A percentile compares a stretch with the other conserved stretches of the same genome.
Evolutionary conservation across 140 eudicot species (phyloP).

Genomic region (Bidens hawaiensis): DNA sequence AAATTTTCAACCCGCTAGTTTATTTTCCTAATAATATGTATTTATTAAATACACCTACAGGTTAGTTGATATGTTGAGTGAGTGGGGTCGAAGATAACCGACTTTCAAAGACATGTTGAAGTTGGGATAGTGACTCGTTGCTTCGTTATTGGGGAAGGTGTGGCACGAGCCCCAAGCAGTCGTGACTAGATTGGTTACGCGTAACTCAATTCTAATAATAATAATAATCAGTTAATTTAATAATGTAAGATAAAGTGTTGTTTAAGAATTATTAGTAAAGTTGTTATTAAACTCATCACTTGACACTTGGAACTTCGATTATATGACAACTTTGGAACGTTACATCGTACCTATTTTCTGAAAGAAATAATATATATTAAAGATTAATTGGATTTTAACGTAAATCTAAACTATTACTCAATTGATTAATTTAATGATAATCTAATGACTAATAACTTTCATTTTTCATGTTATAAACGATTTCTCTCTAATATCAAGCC

Average conservation of each 20-base stretch:
- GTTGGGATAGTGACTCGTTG: constrained; percentile 13
- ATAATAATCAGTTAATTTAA: neutral
- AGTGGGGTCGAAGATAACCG: constrained; percentile 7
- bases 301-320: constrained; percentile 17
- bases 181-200: constrained; percentile 9
- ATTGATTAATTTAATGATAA: no score
- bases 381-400: no score
- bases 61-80: neutral
- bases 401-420: no score
- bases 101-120: constrained; percentile 11
- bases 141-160: constrained; percentile 13
- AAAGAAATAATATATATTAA: neutral
- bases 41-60: neutral
- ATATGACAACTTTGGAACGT: neutral
- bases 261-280: constrained; percentile 11
- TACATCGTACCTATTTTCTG: neutral
- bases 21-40: no score
- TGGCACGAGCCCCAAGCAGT: constrained; percentile 10
- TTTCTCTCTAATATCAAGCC: no score
- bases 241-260: constrained; percentile 9
- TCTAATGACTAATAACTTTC: no score
- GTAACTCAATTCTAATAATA: neutral
- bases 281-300: neutral
- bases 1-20: no score
- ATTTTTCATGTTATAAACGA: no score